phyloP scores from a whole-genome alignment of 2,329 filamentous ascomycete species.

The Ophiostoma quercus region DNA sequence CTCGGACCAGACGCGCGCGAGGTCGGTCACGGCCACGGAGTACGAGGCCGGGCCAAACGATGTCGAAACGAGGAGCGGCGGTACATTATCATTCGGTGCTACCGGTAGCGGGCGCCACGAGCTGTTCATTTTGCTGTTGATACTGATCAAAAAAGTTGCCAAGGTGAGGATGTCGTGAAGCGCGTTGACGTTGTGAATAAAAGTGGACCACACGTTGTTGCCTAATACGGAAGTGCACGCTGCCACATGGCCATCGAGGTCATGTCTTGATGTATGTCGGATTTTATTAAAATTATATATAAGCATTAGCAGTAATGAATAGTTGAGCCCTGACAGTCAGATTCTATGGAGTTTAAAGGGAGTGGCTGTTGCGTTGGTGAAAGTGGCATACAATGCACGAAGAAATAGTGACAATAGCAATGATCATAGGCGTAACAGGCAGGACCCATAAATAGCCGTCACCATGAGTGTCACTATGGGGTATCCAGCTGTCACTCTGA shows the following conservation, averaged over 20 bases:
- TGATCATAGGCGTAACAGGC: no score
- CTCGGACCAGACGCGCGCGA: conserved; percentile 69
- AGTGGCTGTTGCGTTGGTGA: no score
- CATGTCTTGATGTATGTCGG: no score
- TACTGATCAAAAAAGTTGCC: not conserved
- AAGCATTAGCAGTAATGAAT: no score
- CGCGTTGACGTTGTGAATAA: not conserved
- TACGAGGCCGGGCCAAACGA: conserved; percentile 52
- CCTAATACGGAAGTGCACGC: not conserved
- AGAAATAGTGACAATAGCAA: no score
- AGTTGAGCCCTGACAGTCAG: no score
- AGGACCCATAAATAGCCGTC: no score
- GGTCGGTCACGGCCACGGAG: conserved; percentile 62
- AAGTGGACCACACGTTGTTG: not conserved
- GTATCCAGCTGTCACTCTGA: no score
- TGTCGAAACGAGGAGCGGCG: conserved; percentile 55
- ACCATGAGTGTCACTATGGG: no score
- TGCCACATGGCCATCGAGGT: not conserved
- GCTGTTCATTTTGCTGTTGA: not conserved
- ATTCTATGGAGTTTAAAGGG: no score
- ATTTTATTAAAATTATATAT: no score
- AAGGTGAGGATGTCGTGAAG: not conserved
- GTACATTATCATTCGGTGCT: conserved; percentile 29
- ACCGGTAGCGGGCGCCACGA: conserved; percentile 27
- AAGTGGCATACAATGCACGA: no score